Evolutionary conservation across 2,329 filamentous ascomycete genomes (phyloP).

Genomic region (Aspergillus awamori): DNA sequence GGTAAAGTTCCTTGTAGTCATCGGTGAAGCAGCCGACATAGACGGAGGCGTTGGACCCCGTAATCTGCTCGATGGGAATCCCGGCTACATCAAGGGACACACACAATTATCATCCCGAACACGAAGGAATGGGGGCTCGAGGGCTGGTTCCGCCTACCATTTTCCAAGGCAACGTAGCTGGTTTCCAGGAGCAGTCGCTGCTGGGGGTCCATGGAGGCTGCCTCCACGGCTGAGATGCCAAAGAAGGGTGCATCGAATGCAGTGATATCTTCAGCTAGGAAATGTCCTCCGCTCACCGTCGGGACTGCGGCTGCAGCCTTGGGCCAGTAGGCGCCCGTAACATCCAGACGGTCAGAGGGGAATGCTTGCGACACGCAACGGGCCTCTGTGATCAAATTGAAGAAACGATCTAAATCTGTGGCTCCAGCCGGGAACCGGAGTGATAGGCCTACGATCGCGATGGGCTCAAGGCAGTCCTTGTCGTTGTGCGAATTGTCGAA

Average conservation of each 20-base stretch:
- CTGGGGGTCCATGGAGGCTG: neutral
- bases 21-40: neutral
- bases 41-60: neutral
- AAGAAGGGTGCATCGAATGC: conserved; percentile 1
- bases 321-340: neutral
- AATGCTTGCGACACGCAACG: neutral
- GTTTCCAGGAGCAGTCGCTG: neutral
- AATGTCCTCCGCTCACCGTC: neutral
- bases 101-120: no score
- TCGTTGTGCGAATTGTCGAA: neutral
- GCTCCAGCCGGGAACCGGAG: neutral
- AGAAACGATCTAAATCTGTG: neutral
- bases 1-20: neutral
- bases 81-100: neutral
- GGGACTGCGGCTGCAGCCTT: neutral
- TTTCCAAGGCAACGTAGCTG: neutral
- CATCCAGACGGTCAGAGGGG: neutral
- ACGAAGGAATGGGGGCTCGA: no score
- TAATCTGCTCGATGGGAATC: neutral
- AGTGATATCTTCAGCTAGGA: neutral
- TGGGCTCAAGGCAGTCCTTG: neutral
- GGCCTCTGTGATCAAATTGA: neutral
- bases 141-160: neutral
- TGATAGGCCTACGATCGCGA: neutral
- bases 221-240: neutral